A percentile compares a stretch with the other conserved stretches of the same genome.
Conservation (phyloP, 2,329 filamentous ascomycete genomes). For the Xylariaceae sp. region DNA sequence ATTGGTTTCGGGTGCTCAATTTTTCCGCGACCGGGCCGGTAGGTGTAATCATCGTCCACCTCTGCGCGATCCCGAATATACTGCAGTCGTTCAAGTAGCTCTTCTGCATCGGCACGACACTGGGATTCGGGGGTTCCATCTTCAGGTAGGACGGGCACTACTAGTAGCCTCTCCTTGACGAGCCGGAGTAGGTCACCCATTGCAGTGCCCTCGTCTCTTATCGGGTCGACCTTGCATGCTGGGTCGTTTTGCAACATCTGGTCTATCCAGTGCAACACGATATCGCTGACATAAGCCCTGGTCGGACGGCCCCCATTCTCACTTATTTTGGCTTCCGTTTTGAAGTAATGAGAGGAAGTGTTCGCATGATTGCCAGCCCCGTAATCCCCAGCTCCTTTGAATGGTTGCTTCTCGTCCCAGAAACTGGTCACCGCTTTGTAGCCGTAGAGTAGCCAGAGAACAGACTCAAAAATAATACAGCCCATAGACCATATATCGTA, state of each 20-base stretch:
- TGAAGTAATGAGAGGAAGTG: constrained; percentile 12
- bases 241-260: constrained; percentile 12
- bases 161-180: constrained; percentile 8
- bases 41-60: too few relatives aligned
- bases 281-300: constrained; percentile 6
- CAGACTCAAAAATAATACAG: constrained; percentile 25
- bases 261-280: constrained; percentile 6
- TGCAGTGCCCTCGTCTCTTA: background rate
- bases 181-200: constrained; percentile 6
- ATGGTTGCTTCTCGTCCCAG: background rate
- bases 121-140: background rate
- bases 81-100: background rate
- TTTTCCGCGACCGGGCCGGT: too few relatives aligned
- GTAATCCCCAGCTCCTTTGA: background rate
- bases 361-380: too few relatives aligned
- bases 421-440: constrained; percentile 5
- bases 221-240: constrained; percentile 1
- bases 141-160: constrained; percentile 1
- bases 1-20: too few relatives aligned
- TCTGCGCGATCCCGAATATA: too few relatives aligned
- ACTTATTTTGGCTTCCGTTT: background rate
- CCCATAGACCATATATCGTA: constrained; percentile 29
- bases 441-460: constrained; percentile 23
- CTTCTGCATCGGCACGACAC: background rate
- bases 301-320: background rate